Conservation (phyloP, 768 basidiomycete genomes). For the Auricularia heimuer region DNA sequence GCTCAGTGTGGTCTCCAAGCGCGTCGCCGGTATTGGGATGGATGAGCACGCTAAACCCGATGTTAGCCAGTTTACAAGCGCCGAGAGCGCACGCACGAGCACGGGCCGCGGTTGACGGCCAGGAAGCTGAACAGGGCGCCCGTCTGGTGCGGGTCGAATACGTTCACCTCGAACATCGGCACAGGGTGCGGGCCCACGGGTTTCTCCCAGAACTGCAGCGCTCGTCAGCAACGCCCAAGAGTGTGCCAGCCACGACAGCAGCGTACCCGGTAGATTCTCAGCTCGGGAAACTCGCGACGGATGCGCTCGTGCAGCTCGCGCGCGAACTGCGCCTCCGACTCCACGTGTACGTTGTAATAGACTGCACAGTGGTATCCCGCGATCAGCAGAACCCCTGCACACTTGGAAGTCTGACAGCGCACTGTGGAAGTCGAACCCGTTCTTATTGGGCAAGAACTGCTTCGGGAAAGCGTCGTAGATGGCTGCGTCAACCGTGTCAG, state of each 20-base stretch:
- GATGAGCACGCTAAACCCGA: slow-evolving; percentile 43
- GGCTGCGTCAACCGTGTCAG: slow-evolving; percentile 1
- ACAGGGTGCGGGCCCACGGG: slow-evolving; percentile 60
- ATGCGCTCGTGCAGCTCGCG: slow-evolving; percentile 49
- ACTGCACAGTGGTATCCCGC: slow-evolving; percentile 28
- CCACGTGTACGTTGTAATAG: slow-evolving; percentile 45
- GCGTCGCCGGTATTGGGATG: slow-evolving; percentile 59
- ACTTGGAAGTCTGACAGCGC: slow-evolving; percentile 15
- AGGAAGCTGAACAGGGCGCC: slow-evolving; percentile 63
- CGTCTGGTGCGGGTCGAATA: slow-evolving; percentile 55
- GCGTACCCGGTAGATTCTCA: slow-evolving; percentile 9
- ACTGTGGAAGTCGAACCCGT: slow-evolving; percentile 71
- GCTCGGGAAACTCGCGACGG: slow-evolving; percentile 61
- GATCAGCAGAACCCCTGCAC: not conserved
- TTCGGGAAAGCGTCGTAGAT: slow-evolving; percentile 46
- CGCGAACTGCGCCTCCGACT: slow-evolving; percentile 38
- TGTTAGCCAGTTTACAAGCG: too few relatives aligned
- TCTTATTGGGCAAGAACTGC: slow-evolving; percentile 42
- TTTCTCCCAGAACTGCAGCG: slow-evolving; percentile 40
- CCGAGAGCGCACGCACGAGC: slow-evolving; percentile 41
- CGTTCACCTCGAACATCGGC: slow-evolving; percentile 65
- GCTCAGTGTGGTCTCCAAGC: slow-evolving; percentile 51
- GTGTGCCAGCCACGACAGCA: not conserved
- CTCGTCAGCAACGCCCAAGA: not conserved
- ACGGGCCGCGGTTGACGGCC: slow-evolving; percentile 56